Percentiles rank a stretch among this genome's conserved stretches.
These are phyloP conservation scores for Amanita exitialis DNA, from an alignment of 768 basidiomycete species.

Conservation along the genomic window DNA sequence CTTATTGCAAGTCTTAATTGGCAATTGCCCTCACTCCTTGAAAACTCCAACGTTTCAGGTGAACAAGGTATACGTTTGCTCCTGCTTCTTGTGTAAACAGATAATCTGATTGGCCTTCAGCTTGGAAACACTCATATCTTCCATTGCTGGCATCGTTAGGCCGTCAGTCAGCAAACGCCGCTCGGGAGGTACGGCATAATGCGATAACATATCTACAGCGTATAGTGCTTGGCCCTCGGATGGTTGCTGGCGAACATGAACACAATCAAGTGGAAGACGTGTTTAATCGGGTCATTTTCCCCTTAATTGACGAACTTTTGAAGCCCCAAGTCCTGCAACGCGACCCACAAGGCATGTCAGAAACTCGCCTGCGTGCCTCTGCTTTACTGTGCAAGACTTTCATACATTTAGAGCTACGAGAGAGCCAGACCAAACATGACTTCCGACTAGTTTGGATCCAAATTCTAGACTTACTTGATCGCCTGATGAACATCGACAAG, in stretches of 20 bases:
- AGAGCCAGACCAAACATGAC: constrained; percentile 48
- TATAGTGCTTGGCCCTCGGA: constrained; percentile 67
- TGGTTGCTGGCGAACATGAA: constrained; percentile 48
- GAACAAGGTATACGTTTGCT: constrained; percentile 26
- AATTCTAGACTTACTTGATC: constrained; percentile 81
- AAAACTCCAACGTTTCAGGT: constrained; percentile 30
- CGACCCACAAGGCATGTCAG: constrained; percentile 83
- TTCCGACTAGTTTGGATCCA: constrained; percentile 78
- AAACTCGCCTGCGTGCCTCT: constrained; percentile 80
- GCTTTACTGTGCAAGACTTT: constrained; percentile 93
- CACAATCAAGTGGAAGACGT: constrained; percentile 65
- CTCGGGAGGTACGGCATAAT: constrained; percentile 75
- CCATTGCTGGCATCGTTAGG: constrained; percentile 66
- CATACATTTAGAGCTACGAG: constrained; percentile 82
- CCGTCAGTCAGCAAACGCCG: constrained; percentile 74
- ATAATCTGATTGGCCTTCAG: constrained; percentile 19
- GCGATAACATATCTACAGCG: constrained; percentile 80
- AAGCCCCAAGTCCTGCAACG: constrained; percentile 70
- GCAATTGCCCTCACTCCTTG: constrained; percentile 49
- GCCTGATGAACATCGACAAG: constrained; percentile 79
- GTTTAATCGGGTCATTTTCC: constrained; percentile 86
- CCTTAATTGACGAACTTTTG: constrained; percentile 83
- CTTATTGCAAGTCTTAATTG: constrained; percentile 65
- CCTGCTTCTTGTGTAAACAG: background rate
- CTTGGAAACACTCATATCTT: constrained; percentile 70